phyloP scores from a whole-genome alignment of 2,329 filamentous ascomycete genomes.

The Chaetomium sp. region DNA sequence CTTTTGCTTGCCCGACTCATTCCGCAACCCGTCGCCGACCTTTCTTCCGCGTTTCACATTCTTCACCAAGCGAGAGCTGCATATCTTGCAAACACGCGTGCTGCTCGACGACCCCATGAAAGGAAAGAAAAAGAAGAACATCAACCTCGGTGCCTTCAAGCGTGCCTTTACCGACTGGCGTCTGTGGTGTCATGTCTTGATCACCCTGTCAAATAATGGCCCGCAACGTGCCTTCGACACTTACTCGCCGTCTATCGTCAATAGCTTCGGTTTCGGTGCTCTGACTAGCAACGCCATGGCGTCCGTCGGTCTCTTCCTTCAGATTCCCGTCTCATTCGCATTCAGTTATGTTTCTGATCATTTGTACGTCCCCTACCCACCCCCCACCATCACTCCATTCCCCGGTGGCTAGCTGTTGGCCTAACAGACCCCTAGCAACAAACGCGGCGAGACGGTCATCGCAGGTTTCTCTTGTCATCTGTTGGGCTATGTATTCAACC shows the following conservation, averaged over 20 bases:
- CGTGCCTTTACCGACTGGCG: constrained; percentile 50
- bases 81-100: constrained; percentile 48
- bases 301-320: constrained; percentile 55
- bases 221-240: constrained; percentile 53
- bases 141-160: constrained; percentile 48
- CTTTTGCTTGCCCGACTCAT: constrained; percentile 49
- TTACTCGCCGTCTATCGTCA: constrained; percentile 58
- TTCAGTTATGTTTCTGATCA: constrained; percentile 58
- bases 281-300: constrained; percentile 57
- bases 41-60: constrained; percentile 42
- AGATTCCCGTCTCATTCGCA: constrained; percentile 54
- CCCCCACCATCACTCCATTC: not conserved
- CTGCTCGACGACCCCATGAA: constrained; percentile 49
- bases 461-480: constrained; percentile 50
- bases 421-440: constrained; percentile 41
- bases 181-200: constrained; percentile 54
- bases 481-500: constrained; percentile 57
- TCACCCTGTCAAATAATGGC: constrained; percentile 53
- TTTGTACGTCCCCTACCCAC: constrained; percentile 43
- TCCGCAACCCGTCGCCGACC: constrained; percentile 47
- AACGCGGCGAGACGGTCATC: constrained; percentile 56
- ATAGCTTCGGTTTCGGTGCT: constrained; percentile 52
- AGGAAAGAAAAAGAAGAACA: constrained; percentile 52
- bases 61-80: constrained; percentile 46
- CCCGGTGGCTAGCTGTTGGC: not conserved